Percentiles rank a stretch among this genome's conserved stretches.
These are phyloP conservation scores for Sclerospora graminicola DNA, from an alignment of 352 stramenopile genomes.

Conservation along the genomic window DNA sequence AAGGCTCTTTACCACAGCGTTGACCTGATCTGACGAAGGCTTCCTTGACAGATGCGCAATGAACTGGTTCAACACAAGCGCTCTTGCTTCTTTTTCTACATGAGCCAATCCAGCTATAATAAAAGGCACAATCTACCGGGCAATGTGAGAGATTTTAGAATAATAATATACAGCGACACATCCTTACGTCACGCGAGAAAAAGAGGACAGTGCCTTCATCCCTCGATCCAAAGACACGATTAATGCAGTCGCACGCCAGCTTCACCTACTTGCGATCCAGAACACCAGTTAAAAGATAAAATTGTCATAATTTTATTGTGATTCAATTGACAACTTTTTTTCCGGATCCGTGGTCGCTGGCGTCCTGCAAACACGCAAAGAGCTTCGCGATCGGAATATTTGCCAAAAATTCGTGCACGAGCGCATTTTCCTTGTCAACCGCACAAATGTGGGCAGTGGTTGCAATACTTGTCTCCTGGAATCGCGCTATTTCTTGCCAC, in stretches of 20 bases:
- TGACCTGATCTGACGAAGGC: constrained; percentile 35
- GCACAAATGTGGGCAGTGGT: constrained; percentile 39
- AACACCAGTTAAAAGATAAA: background rate
- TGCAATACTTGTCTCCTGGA: constrained; percentile 49
- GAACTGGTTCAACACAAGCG: constrained; percentile 65
- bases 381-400: constrained; percentile 54
- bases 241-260: constrained; percentile 58
- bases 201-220: constrained; percentile 44
- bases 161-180: background rate
- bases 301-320: background rate
- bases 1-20: constrained; percentile 29
- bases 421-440: constrained; percentile 27
- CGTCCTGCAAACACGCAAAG: constrained; percentile 69
- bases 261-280: constrained; percentile 35
- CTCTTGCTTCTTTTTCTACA: constrained; percentile 40
- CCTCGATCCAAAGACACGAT: constrained; percentile 54
- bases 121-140: constrained; percentile 54
- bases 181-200: constrained; percentile 53
- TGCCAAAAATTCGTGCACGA: constrained; percentile 55
- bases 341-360: constrained; percentile 44
- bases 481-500: constrained; percentile 49
- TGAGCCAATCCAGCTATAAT: constrained; percentile 58
- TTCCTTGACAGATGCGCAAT: constrained; percentile 48
- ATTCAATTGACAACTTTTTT: constrained; percentile 34
- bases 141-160: background rate